Evolutionary conservation across 768 basidiomycete genomes (phyloP).

Genomic region (Suillus variegatus): DNA sequence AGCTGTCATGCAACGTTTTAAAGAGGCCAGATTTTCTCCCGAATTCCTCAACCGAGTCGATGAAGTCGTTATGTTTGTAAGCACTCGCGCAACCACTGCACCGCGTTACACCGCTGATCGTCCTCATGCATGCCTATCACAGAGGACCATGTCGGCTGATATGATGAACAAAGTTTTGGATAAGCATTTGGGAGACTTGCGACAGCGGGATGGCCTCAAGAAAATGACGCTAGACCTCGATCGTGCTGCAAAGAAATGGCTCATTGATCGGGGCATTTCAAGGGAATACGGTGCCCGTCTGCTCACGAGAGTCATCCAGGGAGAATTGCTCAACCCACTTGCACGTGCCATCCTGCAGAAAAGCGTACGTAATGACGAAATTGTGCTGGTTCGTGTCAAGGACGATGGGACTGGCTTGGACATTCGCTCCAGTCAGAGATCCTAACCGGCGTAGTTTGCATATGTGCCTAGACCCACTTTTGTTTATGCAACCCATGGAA

Average conservation of each 20-base stretch:
- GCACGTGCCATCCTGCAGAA: conserved; percentile 44
- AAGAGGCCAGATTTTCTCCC: conserved; percentile 73
- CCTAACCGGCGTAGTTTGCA: neutral
- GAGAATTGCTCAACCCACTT: conserved; percentile 51
- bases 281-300: conserved; percentile 50
- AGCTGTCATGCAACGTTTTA: conserved; percentile 74
- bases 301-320: conserved; percentile 47
- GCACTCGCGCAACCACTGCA: conserved; percentile 13
- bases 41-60: conserved; percentile 89
- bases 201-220: conserved; percentile 36
- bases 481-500: neutral
- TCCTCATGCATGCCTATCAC: conserved; percentile 17
- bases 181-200: conserved; percentile 44
- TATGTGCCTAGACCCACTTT: neutral
- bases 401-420: neutral
- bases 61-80: conserved; percentile 65
- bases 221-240: conserved; percentile 45
- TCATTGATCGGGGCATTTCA: conserved; percentile 30
- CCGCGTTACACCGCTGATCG: conserved; percentile 9
- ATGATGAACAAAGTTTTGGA: conserved; percentile 47
- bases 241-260: conserved; percentile 35
- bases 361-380: conserved; percentile 45
- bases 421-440: too few species aligned
- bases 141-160: conserved; percentile 37
- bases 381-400: conserved; percentile 8